phyloP scores from a whole-genome alignment of 2,329 filamentous ascomycete genomes.

The Colletotrichum falcatum region DNA sequence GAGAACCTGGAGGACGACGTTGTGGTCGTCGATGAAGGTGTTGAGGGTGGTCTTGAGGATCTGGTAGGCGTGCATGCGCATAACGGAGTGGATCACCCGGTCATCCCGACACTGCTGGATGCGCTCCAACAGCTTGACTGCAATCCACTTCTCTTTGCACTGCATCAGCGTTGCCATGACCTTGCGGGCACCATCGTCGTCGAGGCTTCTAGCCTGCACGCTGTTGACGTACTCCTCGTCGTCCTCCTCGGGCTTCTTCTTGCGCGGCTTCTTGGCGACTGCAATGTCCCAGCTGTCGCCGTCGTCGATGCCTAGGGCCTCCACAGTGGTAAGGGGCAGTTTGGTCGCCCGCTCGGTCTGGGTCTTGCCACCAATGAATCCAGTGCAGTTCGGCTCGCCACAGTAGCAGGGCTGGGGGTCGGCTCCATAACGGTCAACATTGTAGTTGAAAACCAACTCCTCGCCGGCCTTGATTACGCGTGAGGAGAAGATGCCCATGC shows the following conservation, averaged over 20 bases:
- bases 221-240: constrained; percentile 97
- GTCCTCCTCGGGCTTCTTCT: constrained; percentile 91
- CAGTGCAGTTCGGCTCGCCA: constrained; percentile 92
- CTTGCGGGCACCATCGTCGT: constrained; percentile 87
- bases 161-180: constrained; percentile 98
- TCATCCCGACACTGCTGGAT: constrained; percentile 91
- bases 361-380: constrained; percentile 97
- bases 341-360: constrained; percentile 97
- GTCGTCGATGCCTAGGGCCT: constrained; percentile 95
- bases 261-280: constrained; percentile 89
- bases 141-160: constrained; percentile 99
- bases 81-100: constrained; percentile 85
- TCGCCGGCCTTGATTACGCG: constrained; percentile 88
- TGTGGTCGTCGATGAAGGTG: constrained; percentile 89
- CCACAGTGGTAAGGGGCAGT: constrained; percentile 87
- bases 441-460: constrained; percentile 99
- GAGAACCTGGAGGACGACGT: constrained; percentile 89
- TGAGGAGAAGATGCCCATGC: constrained; percentile 98
- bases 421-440: constrained; percentile 96
- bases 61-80: constrained; percentile 97
- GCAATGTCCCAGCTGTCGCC: constrained; percentile 91
- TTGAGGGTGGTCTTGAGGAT: constrained; percentile 90
- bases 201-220: constrained; percentile 81
- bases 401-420: constrained; percentile 98
- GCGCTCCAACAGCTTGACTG: constrained; percentile 90